Conservation (phyloP, 2,329 filamentous ascomycete genomes). For the Neofusicoccum parvum region DNA sequence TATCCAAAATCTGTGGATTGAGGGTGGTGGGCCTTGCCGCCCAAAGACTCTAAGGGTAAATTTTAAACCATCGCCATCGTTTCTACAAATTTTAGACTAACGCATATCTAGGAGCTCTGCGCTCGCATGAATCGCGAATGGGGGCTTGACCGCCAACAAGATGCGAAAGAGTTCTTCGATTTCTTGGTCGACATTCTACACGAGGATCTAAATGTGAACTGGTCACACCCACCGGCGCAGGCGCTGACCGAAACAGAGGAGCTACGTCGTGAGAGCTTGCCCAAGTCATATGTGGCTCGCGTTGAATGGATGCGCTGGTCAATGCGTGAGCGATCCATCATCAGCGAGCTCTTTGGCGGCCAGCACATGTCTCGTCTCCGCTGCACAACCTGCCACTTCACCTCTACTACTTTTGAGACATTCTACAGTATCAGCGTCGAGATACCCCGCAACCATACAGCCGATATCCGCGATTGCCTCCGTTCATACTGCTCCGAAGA, state of each 20-base stretch:
- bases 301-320: constrained; percentile 75
- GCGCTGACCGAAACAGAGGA: constrained; percentile 63
- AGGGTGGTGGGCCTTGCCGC: constrained; percentile 51
- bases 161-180: constrained; percentile 85
- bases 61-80: not conserved
- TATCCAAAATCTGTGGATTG: constrained; percentile 64
- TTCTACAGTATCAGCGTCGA: constrained; percentile 73
- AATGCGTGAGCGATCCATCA: constrained; percentile 70
- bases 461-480: constrained; percentile 69
- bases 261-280: constrained; percentile 60
- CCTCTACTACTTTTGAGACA: constrained; percentile 67
- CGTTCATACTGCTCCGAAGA: constrained; percentile 70
- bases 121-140: constrained; percentile 67
- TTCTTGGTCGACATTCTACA: constrained; percentile 81
- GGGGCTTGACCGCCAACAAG: constrained; percentile 78
- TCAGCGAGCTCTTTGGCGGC: constrained; percentile 78
- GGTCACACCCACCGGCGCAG: constrained; percentile 60
- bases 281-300: constrained; percentile 65
- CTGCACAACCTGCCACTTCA: constrained; percentile 63
- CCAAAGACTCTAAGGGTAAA: constrained; percentile 50
- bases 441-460: constrained; percentile 63
- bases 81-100: not conserved
- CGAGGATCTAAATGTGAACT: constrained; percentile 78
- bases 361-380: constrained; percentile 64
- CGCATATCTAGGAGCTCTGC: constrained; percentile 57